These are phyloP conservation scores for Malbranchea zuffiana DNA, from an alignment of 2,329 filamentous ascomycete genomes.

Conservation along the genomic window DNA sequence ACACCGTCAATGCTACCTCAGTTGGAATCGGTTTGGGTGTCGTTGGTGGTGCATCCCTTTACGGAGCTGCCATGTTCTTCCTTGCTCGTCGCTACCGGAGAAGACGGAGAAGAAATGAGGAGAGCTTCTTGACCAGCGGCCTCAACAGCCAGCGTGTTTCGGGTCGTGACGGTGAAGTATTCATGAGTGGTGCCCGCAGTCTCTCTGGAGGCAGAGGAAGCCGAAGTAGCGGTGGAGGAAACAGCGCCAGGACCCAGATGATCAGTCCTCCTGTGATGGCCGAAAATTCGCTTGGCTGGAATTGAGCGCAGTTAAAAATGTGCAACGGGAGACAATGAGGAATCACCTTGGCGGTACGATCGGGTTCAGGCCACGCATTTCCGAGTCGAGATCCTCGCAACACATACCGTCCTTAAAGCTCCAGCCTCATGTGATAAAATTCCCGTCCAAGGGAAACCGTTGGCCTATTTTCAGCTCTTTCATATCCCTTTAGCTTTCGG, in stretches of 20 bases:
- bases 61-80: constrained; percentile 89
- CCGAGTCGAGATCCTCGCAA: too few relatives aligned
- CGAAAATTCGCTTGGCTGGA: constrained; percentile 93
- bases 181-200: constrained; percentile 58
- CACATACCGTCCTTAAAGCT: too few relatives aligned
- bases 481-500: too few relatives aligned
- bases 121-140: constrained; percentile 57
- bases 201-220: constrained; percentile 38
- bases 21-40: constrained; percentile 65
- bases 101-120: constrained; percentile 68
- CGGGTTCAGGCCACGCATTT: too few relatives aligned
- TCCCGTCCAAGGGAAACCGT: too few relatives aligned
- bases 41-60: constrained; percentile 68
- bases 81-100: constrained; percentile 83
- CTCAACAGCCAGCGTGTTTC: constrained; percentile 38
- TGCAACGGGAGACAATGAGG: too few relatives aligned
- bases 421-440: too few relatives aligned
- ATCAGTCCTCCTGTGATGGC: constrained; percentile 86
- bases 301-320: too few relatives aligned
- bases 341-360: too few relatives aligned
- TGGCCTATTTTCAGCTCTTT: too few relatives aligned
- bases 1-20: constrained; percentile 36
- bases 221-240: constrained; percentile 57
- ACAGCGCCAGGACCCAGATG: constrained; percentile 54
- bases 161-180: constrained; percentile 31